Evolutionary conservation across 495 filamentous ascomycete genomes (phyloP).

Genomic region (Physcia stellaris): DNA sequence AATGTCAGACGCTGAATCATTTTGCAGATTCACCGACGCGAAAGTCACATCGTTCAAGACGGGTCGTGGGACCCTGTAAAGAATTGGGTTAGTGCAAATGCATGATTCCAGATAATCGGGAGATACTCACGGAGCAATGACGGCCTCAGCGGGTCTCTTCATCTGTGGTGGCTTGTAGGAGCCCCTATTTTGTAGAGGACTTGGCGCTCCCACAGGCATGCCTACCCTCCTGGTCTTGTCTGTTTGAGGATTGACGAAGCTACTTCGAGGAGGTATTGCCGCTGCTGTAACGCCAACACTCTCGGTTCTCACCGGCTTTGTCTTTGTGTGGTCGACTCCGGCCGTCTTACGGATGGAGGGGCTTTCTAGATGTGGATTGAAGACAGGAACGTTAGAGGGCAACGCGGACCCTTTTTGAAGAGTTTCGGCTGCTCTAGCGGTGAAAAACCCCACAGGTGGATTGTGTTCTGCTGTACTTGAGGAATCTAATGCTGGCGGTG

Average conservation of each 20-base stretch:
- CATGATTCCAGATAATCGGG: neutral
- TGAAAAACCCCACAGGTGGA: constrained; percentile 55
- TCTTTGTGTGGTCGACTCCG: constrained; percentile 71
- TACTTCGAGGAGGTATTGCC: constrained; percentile 23
- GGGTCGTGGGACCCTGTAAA: constrained; percentile 13
- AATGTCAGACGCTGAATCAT: constrained; percentile 5
- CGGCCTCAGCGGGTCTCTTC: constrained; percentile 30
- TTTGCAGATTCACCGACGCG: constrained; percentile 5
- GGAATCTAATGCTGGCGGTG: constrained; percentile 5
- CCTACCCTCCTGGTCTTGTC: constrained; percentile 61
- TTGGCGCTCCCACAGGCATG: constrained; percentile 43
- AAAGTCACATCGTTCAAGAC: constrained; percentile 36
- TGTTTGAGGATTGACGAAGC: constrained; percentile 57
- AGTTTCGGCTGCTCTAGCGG: constrained; percentile 52
- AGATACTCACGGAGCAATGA: neutral
- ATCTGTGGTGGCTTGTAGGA: constrained; percentile 47
- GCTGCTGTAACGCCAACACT: constrained; percentile 27
- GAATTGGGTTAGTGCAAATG: neutral
- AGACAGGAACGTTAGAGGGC: constrained; percentile 40
- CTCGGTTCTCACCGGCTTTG: constrained; percentile 44
- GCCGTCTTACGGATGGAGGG: constrained; percentile 81
- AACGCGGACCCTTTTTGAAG: constrained; percentile 24
- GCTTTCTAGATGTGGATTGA: constrained; percentile 73
- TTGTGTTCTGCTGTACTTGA: constrained; percentile 5
- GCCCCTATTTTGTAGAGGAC: constrained; percentile 42